phyloP scores from a whole-genome alignment of 2,329 filamentous ascomycete genomes.

The Neofusicoccum sp. region DNA sequence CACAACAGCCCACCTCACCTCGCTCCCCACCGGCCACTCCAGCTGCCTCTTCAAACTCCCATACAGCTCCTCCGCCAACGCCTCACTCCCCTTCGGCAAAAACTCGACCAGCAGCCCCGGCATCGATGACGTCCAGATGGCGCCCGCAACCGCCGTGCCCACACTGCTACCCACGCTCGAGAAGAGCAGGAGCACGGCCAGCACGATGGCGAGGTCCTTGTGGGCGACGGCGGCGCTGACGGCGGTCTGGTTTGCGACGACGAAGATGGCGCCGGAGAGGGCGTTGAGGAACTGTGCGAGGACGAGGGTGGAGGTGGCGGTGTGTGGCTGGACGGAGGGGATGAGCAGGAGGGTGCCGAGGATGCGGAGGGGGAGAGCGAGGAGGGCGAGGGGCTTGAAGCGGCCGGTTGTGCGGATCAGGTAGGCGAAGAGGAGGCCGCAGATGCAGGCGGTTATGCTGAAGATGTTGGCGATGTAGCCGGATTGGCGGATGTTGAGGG shows the following conservation, averaged over 20 bases:
- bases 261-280: conserved; percentile 33
- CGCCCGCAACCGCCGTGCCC: conserved; percentile 56
- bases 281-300: conserved; percentile 36
- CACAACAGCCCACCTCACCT: conserved; percentile 45
- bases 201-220: conserved; percentile 61
- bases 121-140: conserved; percentile 64
- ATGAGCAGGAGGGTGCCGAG: conserved; percentile 36
- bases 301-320: conserved; percentile 34
- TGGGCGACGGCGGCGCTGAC: conserved; percentile 40
- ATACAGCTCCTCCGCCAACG: conserved; percentile 50
- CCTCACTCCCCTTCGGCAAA: conserved; percentile 49
- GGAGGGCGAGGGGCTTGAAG: conserved; percentile 24
- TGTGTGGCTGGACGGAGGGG: conserved; percentile 26
- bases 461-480: conserved; percentile 34
- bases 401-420: conserved; percentile 25
- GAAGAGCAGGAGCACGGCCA: conserved; percentile 64
- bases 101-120: conserved; percentile 48
- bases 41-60: conserved; percentile 57
- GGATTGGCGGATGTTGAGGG: conserved; percentile 26
- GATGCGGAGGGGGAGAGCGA: conserved; percentile 30
- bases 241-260: conserved; percentile 22
- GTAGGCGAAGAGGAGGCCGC: conserved; percentile 30
- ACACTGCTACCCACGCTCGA: conserved; percentile 53
- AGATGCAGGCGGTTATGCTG: conserved; percentile 31
- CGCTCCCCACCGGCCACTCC: conserved; percentile 51